Evolutionary conservation across 768 basidiomycete genomes (phyloP).

Genomic region (Hortiboletus flavorubellus): DNA sequence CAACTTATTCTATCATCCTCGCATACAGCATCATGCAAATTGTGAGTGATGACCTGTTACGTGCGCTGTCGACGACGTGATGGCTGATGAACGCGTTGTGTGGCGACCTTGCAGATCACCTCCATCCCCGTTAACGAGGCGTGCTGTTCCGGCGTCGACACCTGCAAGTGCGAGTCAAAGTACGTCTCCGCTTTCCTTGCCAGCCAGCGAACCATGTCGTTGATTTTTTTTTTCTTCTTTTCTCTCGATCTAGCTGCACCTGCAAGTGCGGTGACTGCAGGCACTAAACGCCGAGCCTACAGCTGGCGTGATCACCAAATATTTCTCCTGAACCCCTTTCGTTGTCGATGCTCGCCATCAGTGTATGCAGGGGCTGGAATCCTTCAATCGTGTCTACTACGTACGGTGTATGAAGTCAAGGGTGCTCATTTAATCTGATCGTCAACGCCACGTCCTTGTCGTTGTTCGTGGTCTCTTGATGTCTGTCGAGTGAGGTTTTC

Average conservation of each 20-base stretch:
- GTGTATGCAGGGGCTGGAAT: neutral
- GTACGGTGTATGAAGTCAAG: too few species aligned
- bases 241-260: conserved; percentile 3
- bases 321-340: neutral
- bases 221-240: neutral
- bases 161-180: conserved; percentile 15
- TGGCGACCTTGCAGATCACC: neutral
- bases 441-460: too few species aligned
- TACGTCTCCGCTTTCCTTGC: neutral
- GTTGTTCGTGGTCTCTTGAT: too few species aligned
- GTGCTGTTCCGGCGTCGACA: conserved; percentile 11
- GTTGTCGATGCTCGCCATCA: neutral
- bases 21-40: conserved; percentile 9
- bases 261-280: conserved; percentile 23
- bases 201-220: neutral
- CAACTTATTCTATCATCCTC: neutral
- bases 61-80: neutral
- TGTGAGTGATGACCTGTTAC: neutral
- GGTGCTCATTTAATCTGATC: too few species aligned
- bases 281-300: conserved; percentile 3
- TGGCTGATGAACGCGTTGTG: neutral
- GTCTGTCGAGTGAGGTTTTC: too few species aligned
- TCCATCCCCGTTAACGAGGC: conserved; percentile 18
- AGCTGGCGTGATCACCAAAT: too few species aligned
- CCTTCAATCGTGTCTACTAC: too few species aligned